Base-by-base conservation (phyloP, 2,329 filamentous ascomycete genomes). In the Sarocladiaceae sp. region DNA sequence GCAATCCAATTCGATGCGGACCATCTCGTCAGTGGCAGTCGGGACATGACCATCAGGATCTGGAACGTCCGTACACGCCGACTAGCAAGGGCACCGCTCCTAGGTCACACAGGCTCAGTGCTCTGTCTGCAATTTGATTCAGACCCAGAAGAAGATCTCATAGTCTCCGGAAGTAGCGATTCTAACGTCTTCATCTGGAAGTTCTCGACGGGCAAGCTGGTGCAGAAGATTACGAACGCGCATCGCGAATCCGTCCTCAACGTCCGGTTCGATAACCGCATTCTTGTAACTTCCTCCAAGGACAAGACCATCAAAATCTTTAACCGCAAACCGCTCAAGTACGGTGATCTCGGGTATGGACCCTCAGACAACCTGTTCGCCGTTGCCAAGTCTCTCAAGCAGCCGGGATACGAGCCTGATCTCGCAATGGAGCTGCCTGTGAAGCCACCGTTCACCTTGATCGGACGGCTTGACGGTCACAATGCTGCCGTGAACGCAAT, bases 301-400 rank as follows among this genome's bases (percentile, higher is more conserved):
- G 93, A 98, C 63, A 94, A 90, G 63, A 85, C 85, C 1, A 95
- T 98, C 71, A 96, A 96, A 63, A 82, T 98, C 15, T 98, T 95
- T 78, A 97, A 91, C 60, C 82, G 93, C 4, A 74, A 70, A 15
- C 72, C 80, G 15, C 68, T 95, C n/a, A 67, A 68, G 24, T 69
- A 74, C 33, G 78, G 78, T 18, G 78, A 83, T 26, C 50, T 73
- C 3, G 80, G 79, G 6, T 82, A 82, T 60, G 62, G 62, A 2
- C 55, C 54, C 1, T 47, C 54, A 2, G 59, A 67, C 16, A 44
- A 5, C 3, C 12, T 31, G n/a, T 37, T 26, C 23, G 15, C 21
- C 5, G 10, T 35, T 10, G 11, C 33, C 3, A 43, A 33, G 40
- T 32, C 52, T 10, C 53, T 55, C 0, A 63, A 81, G n/a, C 70